Conservation (phyloP, 495 filamentous ascomycete species). For the Hypoxylon crocopeplum region DNA sequence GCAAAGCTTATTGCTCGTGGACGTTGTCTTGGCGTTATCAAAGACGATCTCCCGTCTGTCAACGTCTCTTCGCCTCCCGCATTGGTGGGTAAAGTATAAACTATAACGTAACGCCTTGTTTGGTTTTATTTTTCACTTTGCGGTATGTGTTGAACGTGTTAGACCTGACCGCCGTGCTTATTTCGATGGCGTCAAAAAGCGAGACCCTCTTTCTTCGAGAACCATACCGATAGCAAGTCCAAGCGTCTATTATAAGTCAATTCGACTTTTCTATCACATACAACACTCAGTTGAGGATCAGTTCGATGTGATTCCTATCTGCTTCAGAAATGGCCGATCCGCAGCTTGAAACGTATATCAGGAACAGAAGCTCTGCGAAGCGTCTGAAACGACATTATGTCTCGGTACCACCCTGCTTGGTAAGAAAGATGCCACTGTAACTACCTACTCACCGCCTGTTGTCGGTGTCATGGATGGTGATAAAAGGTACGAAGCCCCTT, state of each 20-base stretch:
- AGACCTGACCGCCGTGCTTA: slow-evolving; percentile 20
- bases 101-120: slow-evolving; percentile 4
- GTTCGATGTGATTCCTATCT: neutral
- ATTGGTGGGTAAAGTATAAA: slow-evolving; percentile 7
- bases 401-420: neutral
- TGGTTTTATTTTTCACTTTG: too few species aligned
- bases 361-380: neutral
- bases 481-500: too few species aligned
- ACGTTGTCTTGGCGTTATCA: slow-evolving; percentile 35
- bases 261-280: neutral
- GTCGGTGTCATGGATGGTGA: too few species aligned
- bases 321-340: slow-evolving; percentile 9
- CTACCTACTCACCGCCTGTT: neutral
- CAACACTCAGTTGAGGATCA: neutral
- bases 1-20: slow-evolving; percentile 47
- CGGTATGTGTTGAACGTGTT: too few species aligned
- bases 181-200: too few species aligned
- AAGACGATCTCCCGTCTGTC: slow-evolving; percentile 23
- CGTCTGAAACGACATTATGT: neutral
- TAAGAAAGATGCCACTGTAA: too few species aligned
- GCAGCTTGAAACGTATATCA: neutral
- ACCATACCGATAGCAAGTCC: too few species aligned
- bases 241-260: neutral
- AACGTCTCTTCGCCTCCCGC: neutral
- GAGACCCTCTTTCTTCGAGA: too few species aligned